A percentile compares a stretch with the other conserved stretches of the same genome.
Conservation (phyloP, 495 filamentous ascomycete genomes). For the Penicillium desertorum region DNA sequence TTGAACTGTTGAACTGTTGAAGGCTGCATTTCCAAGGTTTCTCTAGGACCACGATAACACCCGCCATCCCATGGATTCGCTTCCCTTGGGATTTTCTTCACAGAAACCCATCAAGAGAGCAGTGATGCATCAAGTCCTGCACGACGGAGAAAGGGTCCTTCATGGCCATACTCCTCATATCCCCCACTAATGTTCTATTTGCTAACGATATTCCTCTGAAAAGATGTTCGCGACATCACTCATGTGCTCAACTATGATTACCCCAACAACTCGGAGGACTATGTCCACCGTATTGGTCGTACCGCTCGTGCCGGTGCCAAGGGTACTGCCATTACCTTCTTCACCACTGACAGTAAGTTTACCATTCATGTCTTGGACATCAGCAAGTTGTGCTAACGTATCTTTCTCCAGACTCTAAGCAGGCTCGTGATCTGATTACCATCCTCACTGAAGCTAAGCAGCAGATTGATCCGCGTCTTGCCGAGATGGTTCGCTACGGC, state of each 20-base stretch:
- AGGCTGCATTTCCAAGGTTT: slow-evolving; percentile 67
- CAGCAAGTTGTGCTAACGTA: slow-evolving; percentile 34
- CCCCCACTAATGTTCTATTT: slow-evolving; percentile 45
- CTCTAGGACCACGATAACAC: slow-evolving; percentile 70
- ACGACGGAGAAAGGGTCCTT: slow-evolving; percentile 58
- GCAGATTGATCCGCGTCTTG: slow-evolving; percentile 92
- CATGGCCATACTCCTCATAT: slow-evolving; percentile 49
- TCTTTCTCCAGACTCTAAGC: slow-evolving; percentile 73
- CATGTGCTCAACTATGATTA: slow-evolving; percentile 99
- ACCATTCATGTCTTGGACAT: slow-evolving; percentile 5
- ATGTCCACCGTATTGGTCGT: slow-evolving; percentile 94
- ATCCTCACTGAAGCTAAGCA: slow-evolving; percentile 97
- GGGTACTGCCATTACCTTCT: slow-evolving; percentile 88
- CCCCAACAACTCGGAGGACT: slow-evolving; percentile 99
- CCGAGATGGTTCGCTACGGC: slow-evolving; percentile 92
- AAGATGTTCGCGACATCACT: slow-evolving; percentile 99
- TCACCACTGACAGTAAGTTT: slow-evolving; percentile 95
- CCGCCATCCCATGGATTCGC: slow-evolving; percentile 54
- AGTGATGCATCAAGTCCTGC: slow-evolving; percentile 69
- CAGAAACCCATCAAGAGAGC: slow-evolving; percentile 63
- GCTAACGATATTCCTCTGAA: slow-evolving; percentile 79
- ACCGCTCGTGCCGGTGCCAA: slow-evolving; percentile 90
- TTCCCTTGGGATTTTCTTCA: slow-evolving; percentile 53
- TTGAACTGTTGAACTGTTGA: slow-evolving; percentile 70
- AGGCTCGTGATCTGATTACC: slow-evolving; percentile 90